These are phyloP conservation scores for Eragrostis nindensis DNA, from an alignment of 176 grass and related monocot species.

Conservation along the genomic window DNA sequence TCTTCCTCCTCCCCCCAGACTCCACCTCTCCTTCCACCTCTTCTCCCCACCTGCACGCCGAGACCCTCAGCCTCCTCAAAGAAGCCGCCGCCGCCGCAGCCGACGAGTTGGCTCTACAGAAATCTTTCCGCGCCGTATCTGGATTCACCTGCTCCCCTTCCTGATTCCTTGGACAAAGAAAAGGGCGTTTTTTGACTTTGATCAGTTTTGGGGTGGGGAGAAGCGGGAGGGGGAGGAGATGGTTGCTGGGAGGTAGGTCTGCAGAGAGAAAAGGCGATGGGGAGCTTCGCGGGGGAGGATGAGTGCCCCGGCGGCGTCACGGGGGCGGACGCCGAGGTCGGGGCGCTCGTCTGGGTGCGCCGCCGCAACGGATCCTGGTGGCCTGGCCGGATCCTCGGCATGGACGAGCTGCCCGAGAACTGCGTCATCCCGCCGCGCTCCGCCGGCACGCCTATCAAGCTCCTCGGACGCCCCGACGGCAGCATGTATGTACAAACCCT, in stretches of 20 bases:
- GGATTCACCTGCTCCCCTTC: background rate
- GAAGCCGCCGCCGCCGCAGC: background rate
- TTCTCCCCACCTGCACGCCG: slow-evolving; percentile 29
- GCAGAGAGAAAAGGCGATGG: slow-evolving; percentile 25
- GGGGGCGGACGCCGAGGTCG: slow-evolving; percentile 60
- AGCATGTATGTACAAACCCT: slow-evolving; percentile 73
- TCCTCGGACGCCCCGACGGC: slow-evolving; percentile 88
- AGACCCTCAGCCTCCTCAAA: slow-evolving; percentile 28
- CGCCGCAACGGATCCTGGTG: slow-evolving; percentile 99
- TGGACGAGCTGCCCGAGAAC: slow-evolving; percentile 76
- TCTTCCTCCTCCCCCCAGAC: background rate
- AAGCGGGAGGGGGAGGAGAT: slow-evolving; percentile 17
- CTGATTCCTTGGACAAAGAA: slow-evolving; percentile 33
- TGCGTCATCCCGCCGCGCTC: slow-evolving; percentile 64
- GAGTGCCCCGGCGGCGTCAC: slow-evolving; percentile 44
- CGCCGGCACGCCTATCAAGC: slow-evolving; percentile 91
- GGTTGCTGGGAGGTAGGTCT: background rate
- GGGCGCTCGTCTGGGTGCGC: slow-evolving; percentile 96
- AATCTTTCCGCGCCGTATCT: background rate
- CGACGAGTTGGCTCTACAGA: background rate
- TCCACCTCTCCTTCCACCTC: slow-evolving; percentile 15
- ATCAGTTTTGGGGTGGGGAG: slow-evolving; percentile 16
- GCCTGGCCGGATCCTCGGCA: slow-evolving; percentile 81
- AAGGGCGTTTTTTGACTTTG: slow-evolving; percentile 36
- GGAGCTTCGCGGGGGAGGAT: slow-evolving; percentile 47